Conservation (phyloP, 139 green algal species). For the Diplosphaera chodatii region DNA sequence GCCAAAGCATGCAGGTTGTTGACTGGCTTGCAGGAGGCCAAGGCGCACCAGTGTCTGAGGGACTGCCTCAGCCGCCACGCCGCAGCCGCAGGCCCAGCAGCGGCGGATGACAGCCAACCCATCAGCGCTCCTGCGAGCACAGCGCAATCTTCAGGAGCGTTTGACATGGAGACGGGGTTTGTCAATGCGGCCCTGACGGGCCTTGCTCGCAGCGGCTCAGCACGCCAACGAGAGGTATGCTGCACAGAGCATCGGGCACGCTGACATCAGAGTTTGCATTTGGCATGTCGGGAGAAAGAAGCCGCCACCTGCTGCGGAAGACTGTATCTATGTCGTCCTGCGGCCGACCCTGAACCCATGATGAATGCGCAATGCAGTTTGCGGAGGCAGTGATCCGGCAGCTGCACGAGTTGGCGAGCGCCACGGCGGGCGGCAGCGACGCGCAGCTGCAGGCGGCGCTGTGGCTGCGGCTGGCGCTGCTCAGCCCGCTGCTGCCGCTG, state of each 20-base stretch:
- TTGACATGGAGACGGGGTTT: conserved; percentile 22
- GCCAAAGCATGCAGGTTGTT: conserved; percentile 11
- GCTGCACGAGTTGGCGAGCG: not conserved
- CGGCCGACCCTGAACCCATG: no score
- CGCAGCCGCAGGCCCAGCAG: no score
- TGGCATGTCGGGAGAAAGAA: no score
- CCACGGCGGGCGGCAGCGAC: conserved; percentile 4
- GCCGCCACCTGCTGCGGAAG: no score
- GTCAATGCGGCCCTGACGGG: conserved; percentile 22
- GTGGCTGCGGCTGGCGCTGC: conserved; percentile 34
- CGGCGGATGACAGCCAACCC: no score
- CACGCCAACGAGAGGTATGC: conserved; percentile 38
- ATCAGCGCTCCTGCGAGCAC: not conserved
- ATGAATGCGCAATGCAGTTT: no score
- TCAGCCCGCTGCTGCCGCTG: conserved; percentile 44
- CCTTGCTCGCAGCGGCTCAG: conserved; percentile 18
- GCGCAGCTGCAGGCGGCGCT: conserved; percentile 22
- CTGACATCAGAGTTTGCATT: no score
- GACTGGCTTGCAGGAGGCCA: conserved; percentile 9
- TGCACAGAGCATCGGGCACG: no score
- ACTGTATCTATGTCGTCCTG: no score
- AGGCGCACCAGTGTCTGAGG: no score
- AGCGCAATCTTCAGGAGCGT: conserved; percentile 1
- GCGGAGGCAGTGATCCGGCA: not conserved
- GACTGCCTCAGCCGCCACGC: no score